These are phyloP conservation scores for Penicillium waksmanii DNA, from an alignment of 495 filamentous ascomycete genomes.

Conservation along the genomic window DNA sequence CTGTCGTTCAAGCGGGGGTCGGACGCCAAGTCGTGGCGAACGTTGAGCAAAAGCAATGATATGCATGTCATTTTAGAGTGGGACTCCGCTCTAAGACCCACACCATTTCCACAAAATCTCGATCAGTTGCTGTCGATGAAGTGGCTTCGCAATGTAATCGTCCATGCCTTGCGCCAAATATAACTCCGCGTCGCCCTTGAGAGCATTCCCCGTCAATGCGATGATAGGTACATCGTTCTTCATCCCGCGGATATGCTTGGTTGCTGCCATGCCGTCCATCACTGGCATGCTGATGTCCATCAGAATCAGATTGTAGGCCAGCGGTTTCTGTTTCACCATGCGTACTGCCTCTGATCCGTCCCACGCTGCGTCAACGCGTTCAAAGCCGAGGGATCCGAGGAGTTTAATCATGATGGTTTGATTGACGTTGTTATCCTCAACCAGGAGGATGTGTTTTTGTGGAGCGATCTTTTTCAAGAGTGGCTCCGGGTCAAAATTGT, in stretches of 20 bases:
- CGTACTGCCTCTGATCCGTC: conserved; percentile 62
- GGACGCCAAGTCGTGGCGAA: no score
- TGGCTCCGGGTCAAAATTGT: conserved; percentile 16
- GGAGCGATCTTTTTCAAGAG: conserved; percentile 38
- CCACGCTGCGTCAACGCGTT: conserved; percentile 53
- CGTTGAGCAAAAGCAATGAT: neutral
- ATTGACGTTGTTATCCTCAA: conserved; percentile 66
- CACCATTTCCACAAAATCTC: conserved; percentile 44
- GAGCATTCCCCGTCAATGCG: conserved; percentile 66
- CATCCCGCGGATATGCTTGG: conserved; percentile 61
- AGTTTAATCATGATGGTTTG: conserved; percentile 65
- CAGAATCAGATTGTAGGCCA: conserved; percentile 58
- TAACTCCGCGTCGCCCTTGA: conserved; percentile 61
- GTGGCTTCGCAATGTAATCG: conserved; percentile 64
- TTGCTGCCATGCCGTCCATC: conserved; percentile 69
- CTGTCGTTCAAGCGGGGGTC: no score
- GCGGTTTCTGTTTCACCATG: conserved; percentile 51
- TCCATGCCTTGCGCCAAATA: conserved; percentile 66
- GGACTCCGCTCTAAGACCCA: conserved; percentile 14
- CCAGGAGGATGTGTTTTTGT: conserved; percentile 56
- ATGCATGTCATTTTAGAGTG: neutral
- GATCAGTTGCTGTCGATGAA: conserved; percentile 51
- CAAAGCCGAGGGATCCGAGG: conserved; percentile 57
- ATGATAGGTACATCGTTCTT: conserved; percentile 58
- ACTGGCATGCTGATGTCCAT: conserved; percentile 76